These are phyloP conservation scores for Camelina neglecta DNA, from an alignment of 345 rosid species.

Conservation along the genomic window DNA sequence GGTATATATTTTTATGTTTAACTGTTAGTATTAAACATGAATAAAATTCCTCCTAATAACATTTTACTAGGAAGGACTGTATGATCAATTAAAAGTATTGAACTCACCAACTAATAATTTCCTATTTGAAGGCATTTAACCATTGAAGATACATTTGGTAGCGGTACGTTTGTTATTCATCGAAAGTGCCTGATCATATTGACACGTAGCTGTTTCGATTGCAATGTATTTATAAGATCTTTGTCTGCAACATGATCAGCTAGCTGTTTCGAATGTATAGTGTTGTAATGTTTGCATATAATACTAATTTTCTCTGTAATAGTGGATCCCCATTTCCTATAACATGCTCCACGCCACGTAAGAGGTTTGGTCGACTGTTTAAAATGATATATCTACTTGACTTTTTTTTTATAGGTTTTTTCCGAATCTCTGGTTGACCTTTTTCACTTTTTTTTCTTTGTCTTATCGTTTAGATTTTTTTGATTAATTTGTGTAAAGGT, in stretches of 20 bases:
- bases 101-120: background rate
- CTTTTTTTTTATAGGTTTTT: background rate
- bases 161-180: background rate
- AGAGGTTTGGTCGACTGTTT: background rate
- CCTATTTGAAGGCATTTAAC: background rate
- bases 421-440: no score
- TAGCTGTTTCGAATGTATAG: background rate
- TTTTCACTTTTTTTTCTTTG: no score
- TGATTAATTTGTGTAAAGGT: background rate
- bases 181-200: background rate
- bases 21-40: no score
- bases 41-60: no score
- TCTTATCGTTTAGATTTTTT: background rate
- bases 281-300: background rate
- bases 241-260: background rate
- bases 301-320: background rate
- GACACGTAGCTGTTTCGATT: background rate
- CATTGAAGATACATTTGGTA: background rate
- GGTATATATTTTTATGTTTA: no score
- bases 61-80: no score
- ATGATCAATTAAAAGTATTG: background rate
- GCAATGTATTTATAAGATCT: background rate
- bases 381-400: background rate
- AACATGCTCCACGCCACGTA: background rate
- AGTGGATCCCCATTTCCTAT: slow-evolving; percentile 12